Conservation (phyloP, 352 stramenopile genomes). For the Globisporangium mamillatum region DNA sequence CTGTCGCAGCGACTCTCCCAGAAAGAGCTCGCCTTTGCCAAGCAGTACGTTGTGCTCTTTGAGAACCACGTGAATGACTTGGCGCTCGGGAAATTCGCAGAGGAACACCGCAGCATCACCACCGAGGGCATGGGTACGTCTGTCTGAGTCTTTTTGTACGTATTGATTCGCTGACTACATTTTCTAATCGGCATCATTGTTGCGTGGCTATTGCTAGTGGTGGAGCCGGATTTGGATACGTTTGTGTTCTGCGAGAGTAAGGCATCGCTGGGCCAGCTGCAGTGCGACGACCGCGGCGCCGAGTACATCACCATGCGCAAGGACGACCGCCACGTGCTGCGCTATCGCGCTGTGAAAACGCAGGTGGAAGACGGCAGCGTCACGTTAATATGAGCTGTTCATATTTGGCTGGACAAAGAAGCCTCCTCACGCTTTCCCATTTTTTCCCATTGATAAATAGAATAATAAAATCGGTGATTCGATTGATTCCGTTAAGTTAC, state of each 20-base stretch:
- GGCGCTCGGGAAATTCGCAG: slow-evolving; percentile 54
- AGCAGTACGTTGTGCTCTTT: slow-evolving; percentile 68
- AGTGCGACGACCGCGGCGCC: slow-evolving; percentile 69
- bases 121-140: slow-evolving; percentile 67
- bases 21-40: slow-evolving; percentile 72
- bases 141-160: neutral
- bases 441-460: slow-evolving; percentile 9
- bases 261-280: slow-evolving; percentile 43
- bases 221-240: slow-evolving; percentile 63
- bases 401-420: neutral
- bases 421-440: neutral
- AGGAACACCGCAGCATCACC: slow-evolving; percentile 56
- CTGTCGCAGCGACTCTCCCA: slow-evolving; percentile 57
- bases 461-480: slow-evolving; percentile 13
- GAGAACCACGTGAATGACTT: slow-evolving; percentile 74
- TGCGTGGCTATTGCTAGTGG: slow-evolving; percentile 31
- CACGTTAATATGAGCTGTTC: slow-evolving; percentile 36
- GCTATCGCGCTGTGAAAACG: slow-evolving; percentile 56
- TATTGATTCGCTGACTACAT: neutral
- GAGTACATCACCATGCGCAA: slow-evolving; percentile 61
- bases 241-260: slow-evolving; percentile 86
- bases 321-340: slow-evolving; percentile 66
- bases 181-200: neutral
- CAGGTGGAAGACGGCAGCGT: slow-evolving; percentile 61
- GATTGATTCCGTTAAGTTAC: slow-evolving; percentile 23